Base-by-base conservation (phyloP, 768 basidiomycete species). In the Rhizopogon vinicolor region DNA sequence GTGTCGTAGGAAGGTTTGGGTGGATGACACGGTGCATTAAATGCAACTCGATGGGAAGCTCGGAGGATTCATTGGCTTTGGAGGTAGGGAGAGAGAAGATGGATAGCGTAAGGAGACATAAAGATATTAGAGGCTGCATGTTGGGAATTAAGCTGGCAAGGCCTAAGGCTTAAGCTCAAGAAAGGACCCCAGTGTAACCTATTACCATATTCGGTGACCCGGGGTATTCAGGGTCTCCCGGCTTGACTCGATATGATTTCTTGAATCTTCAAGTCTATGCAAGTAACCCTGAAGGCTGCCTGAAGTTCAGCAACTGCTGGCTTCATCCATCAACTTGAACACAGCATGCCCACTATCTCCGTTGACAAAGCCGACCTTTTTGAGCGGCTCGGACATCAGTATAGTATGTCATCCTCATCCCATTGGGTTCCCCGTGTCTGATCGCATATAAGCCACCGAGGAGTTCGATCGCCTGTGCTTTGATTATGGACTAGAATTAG, bases 351-450 rank as follows among this genome's bases (percentile, higher is more conserved):
- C 57, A 98, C 97, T 60, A 81, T 99, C 69, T 79, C 93, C 18
- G 91, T 98, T 56, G 91, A 98, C 78, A 98, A 98, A 72, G 91
- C 85, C 44, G 93, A 97, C 71, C 87, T 99, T 49, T 98, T 89
- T 82, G 81, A 86, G 60, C 76, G 91, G 44, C 85, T 99, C 22
- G 94, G 87, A 29, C 80, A 79, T 62, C 79, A 83, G 64, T 98
- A 91, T 74, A 83, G 95, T 94, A 63, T 65, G 76, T 74, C 41
- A 22, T 52, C 35, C 35, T 37, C 19, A 5, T 49, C 19, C 3
- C 37, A 25, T 14, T 10, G 14, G 19, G 35, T 37, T 14, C 22
- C 39, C 14, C 4, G 42, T 45, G n/a, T 42, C 54, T 55, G 51
- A 63, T 56, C 54, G 44, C 50, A 54, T 53, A 65, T 65, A 52